These are phyloP conservation scores for Stephanodiscus minutulus DNA, from an alignment of 108 stramenopile species.

Conservation along the genomic window DNA sequence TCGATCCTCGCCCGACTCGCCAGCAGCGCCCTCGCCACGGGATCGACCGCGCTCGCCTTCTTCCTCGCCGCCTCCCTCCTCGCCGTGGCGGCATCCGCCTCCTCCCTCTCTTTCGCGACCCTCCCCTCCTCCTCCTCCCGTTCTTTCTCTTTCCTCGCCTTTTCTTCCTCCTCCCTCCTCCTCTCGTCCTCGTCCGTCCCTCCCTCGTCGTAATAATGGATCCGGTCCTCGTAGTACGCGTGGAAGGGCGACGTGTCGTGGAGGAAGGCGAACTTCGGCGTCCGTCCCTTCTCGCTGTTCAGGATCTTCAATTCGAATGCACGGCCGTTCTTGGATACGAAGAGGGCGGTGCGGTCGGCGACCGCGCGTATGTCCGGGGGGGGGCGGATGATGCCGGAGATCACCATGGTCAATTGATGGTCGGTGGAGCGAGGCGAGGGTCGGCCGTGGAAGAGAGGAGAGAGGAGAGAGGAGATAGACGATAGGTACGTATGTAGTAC, in stretches of 20 bases:
- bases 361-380: slow-evolving; percentile 97
- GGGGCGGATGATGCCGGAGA: slow-evolving; percentile 89
- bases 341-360: slow-evolving; percentile 94
- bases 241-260: slow-evolving; percentile 91
- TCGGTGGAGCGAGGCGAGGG: neutral
- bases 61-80: slow-evolving; percentile 46
- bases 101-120: slow-evolving; percentile 23
- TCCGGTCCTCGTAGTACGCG: slow-evolving; percentile 96
- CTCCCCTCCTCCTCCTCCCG: slow-evolving; percentile 27
- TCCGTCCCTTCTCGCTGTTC: slow-evolving; percentile 79
- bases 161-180: slow-evolving; percentile 52
- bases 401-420: slow-evolving; percentile 82
- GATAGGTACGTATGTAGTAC: too few species aligned
- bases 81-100: slow-evolving; percentile 27
- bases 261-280: slow-evolving; percentile 97
- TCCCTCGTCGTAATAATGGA: slow-evolving; percentile 70
- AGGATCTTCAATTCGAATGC: slow-evolving; percentile 90
- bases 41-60: slow-evolving; percentile 77
- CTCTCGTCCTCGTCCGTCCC: slow-evolving; percentile 74
- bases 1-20: slow-evolving; percentile 54
- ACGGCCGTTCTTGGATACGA: slow-evolving; percentile 96
- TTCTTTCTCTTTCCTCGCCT: slow-evolving; percentile 39
- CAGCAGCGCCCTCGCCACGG: slow-evolving; percentile 73
- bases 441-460: slow-evolving; percentile 4
- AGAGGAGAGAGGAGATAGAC: too few species aligned